A percentile compares a stretch with the other conserved stretches of the same genome.
phyloP scores from a whole-genome alignment of 2,329 filamentous ascomycete species.

The Arachnopeziza araneosa region DNA sequence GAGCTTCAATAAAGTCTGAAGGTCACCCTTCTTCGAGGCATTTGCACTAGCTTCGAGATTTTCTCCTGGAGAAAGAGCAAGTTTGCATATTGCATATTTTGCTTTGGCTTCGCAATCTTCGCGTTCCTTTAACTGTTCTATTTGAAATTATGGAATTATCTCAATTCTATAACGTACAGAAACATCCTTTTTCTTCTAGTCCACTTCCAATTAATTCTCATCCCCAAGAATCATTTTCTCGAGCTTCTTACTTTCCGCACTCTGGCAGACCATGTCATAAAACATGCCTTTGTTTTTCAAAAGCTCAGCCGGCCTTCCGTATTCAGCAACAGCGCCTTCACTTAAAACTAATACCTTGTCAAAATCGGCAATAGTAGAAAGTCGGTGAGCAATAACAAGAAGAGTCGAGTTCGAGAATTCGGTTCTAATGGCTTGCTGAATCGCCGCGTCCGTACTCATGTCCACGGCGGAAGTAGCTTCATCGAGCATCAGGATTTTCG shows the following conservation, averaged over 20 bases:
- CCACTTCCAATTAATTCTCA: background rate
- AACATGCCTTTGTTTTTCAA: conserved; percentile 74
- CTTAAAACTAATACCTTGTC: conserved; percentile 94
- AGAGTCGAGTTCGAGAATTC: conserved; percentile 88
- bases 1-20: no score
- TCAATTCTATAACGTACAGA: background rate
- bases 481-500: conserved; percentile 94
- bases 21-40: no score
- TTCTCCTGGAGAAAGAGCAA: no score
- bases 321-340: conserved; percentile 84
- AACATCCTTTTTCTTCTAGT: background rate
- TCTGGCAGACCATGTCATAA: conserved; percentile 64
- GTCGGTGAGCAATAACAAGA: conserved; percentile 95
- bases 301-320: conserved; percentile 77
- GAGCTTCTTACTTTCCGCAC: background rate
- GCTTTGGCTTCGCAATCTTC: no score
- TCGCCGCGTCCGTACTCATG: conserved; percentile 61
- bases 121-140: no score
- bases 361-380: conserved; percentile 88
- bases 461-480: conserved; percentile 83
- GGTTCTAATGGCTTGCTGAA: conserved; percentile 58
- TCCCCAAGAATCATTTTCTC: background rate
- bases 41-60: no score
- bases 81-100: no score
- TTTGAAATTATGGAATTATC: no score